phyloP scores from a whole-genome alignment of 371 early-diverging fungal species.

The Mucor piriformis region DNA sequence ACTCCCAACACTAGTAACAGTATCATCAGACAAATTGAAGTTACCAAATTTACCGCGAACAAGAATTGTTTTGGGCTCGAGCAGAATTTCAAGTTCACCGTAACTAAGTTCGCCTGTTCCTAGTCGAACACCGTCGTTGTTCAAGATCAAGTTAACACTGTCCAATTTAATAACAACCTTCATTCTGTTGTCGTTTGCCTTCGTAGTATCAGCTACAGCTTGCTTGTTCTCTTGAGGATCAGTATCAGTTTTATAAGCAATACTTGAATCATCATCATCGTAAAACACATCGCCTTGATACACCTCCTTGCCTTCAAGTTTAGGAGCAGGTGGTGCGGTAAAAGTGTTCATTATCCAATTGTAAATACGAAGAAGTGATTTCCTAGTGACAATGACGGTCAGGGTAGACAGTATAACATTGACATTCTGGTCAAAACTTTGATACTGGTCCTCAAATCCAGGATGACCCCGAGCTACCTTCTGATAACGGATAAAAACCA shows the following conservation, averaged over 20 bases:
- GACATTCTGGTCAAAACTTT: conserved; percentile 70
- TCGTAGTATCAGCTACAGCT: not conserved
- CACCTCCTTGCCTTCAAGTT: not conserved
- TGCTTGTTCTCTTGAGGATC: not conserved
- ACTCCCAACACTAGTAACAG: not conserved
- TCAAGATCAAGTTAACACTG: conserved; percentile 66
- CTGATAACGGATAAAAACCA: conserved; percentile 66
- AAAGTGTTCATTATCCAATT: conserved; percentile 82
- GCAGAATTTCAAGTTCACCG: conserved; percentile 55
- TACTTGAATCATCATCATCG: not conserved
- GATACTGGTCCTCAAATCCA: conserved; percentile 54
- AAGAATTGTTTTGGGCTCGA: conserved; percentile 51
- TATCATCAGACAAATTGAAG: conserved; percentile 66
- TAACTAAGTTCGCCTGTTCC: conserved; percentile 66
- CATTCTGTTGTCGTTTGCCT: conserved; percentile 35
- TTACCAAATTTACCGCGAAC: conserved; percentile 76
- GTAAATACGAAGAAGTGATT: conserved; percentile 71
- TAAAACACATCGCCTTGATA: conserved; percentile 10
- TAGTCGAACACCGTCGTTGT: conserved; percentile 63
- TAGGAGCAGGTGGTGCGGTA: conserved; percentile 33
- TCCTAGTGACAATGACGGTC: conserved; percentile 70
- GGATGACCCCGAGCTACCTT: conserved; percentile 64
- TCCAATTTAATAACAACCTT: conserved; percentile 67
- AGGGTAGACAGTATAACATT: conserved; percentile 73
- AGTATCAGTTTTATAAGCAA: not conserved